Evolutionary conservation across 2,329 filamentous ascomycete species (phyloP).

Genomic region (Exophiala dermatitidis): DNA sequence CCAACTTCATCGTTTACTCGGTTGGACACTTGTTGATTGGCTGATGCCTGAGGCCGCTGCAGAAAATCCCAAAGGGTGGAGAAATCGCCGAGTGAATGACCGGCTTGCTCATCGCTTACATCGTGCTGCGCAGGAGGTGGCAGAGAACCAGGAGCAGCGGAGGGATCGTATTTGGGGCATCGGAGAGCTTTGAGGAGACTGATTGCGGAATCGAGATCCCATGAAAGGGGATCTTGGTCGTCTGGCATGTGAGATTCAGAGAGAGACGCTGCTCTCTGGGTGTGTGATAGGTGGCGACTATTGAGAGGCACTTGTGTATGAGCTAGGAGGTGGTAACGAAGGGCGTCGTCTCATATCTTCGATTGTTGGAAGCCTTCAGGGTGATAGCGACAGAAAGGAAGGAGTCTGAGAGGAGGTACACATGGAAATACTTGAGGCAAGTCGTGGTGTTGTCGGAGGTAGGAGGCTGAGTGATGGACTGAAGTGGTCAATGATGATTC

Average conservation of each 20-base stretch:
- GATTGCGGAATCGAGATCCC: slow-evolving; percentile 43
- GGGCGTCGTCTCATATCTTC: slow-evolving; percentile 10
- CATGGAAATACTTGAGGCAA: not conserved
- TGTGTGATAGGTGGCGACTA: slow-evolving; percentile 12
- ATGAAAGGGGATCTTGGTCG: slow-evolving; percentile 24
- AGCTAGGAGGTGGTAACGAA: not conserved
- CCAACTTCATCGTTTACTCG: slow-evolving; percentile 19
- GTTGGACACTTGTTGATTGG: slow-evolving; percentile 6
- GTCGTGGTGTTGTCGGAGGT: not conserved
- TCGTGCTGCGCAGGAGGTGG: not conserved
- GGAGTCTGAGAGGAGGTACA: not conserved
- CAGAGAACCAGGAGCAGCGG: not conserved
- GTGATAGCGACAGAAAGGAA: not conserved
- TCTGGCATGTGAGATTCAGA: slow-evolving; percentile 11
- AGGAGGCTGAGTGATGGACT: not conserved
- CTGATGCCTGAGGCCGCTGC: slow-evolving; percentile 5
- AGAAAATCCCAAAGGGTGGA: slow-evolving; percentile 38
- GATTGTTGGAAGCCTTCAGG: not conserved
- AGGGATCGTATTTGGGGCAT: not conserved
- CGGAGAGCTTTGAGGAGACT: slow-evolving; percentile 35
- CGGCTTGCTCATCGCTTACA: slow-evolving; percentile 11
- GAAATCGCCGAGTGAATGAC: slow-evolving; percentile 39
- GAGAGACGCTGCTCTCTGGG: slow-evolving; percentile 7
- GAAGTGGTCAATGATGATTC: not conserved
- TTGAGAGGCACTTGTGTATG: slow-evolving; percentile 12